Conservation (phyloP, 2,329 filamentous ascomycete genomes). For the Penicillium sp. region DNA sequence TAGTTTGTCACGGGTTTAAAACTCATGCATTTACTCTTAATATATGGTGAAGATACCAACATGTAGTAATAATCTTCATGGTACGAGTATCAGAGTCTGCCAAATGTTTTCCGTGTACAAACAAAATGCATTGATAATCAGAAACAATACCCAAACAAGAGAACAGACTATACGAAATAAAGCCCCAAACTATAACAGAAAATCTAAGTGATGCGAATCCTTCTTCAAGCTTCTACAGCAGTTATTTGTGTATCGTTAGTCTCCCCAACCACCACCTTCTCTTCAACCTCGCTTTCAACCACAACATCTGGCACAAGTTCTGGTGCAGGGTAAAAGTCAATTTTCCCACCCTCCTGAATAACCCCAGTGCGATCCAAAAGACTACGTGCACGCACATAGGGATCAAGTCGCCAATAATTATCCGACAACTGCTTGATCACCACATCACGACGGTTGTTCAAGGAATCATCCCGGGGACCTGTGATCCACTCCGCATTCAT, state of each 20-base stretch:
- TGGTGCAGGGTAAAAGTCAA: constrained; percentile 17
- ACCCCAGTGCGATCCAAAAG: constrained; percentile 19
- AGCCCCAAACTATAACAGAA: neutral
- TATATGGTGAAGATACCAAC: too few relatives aligned
- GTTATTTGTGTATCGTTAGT: neutral
- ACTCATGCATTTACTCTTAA: too few relatives aligned
- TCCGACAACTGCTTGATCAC: constrained; percentile 10
- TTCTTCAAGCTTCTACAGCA: neutral
- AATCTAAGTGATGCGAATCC: neutral
- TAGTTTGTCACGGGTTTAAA: neutral
- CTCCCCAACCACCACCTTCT: neutral
- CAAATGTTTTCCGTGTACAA: neutral
- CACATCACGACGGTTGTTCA: constrained; percentile 1
- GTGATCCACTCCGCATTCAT: constrained; percentile 12
- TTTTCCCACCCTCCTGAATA: constrained; percentile 13
- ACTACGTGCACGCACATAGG: constrained; percentile 11
- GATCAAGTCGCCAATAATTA: constrained; percentile 18
- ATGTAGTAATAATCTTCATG: neutral
- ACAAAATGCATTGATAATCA: neutral
- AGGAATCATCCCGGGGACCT: neutral
- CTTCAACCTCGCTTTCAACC: neutral
- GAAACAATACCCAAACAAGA: too few relatives aligned
- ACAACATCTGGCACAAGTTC: neutral
- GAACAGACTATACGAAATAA: neutral
- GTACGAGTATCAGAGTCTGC: neutral